Conservation (phyloP, 2,329 filamentous ascomycete species). For the Calonectria leucothoes region DNA sequence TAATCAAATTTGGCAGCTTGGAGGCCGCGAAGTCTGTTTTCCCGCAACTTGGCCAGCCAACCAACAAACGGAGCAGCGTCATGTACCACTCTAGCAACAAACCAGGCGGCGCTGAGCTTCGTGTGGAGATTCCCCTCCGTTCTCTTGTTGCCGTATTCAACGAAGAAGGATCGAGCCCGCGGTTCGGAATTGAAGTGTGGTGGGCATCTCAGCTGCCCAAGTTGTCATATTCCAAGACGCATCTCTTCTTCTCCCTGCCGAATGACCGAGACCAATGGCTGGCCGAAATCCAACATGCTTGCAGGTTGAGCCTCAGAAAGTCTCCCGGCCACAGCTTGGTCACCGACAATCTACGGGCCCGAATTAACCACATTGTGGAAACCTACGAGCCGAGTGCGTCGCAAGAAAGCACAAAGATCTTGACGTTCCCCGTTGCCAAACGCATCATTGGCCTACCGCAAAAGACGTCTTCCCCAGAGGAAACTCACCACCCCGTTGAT, state of each 20-base stretch:
- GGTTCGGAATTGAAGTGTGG: constrained; percentile 67
- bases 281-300: constrained; percentile 57
- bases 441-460: constrained; percentile 55
- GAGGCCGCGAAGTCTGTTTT: constrained; percentile 61
- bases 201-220: constrained; percentile 61
- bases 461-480: constrained; percentile 55
- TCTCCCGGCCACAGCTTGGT: constrained; percentile 51
- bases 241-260: constrained; percentile 61
- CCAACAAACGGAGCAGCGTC: constrained; percentile 34
- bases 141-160: constrained; percentile 64
- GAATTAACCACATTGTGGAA: constrained; percentile 60
- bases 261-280: constrained; percentile 64
- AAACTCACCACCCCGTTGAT: constrained; percentile 60
- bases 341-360: constrained; percentile 59
- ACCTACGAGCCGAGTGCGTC: constrained; percentile 52
- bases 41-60: constrained; percentile 53
- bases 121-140: constrained; percentile 61
- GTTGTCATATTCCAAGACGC: constrained; percentile 59
- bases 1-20: constrained; percentile 62
- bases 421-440: constrained; percentile 65
- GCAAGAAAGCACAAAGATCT: constrained; percentile 43
- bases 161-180: constrained; percentile 61
- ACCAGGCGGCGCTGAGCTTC: constrained; percentile 49
- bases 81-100: constrained; percentile 42
- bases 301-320: constrained; percentile 51